Conservation (phyloP, 108 stramenopile species). For the Skeletonema menzelii region DNA sequence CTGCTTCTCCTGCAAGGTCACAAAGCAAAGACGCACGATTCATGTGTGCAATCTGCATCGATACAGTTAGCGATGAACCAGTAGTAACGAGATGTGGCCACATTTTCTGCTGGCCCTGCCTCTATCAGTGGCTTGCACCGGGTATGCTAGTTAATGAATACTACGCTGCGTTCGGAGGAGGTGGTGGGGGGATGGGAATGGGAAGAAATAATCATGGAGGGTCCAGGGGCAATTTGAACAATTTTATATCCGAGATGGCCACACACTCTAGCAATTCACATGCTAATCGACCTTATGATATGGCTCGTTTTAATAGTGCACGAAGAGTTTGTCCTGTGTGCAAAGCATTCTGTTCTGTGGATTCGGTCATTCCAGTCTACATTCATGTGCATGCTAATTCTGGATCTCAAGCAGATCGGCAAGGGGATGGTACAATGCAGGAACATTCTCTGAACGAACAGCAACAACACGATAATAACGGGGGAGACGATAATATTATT, state of each 20-base stretch:
- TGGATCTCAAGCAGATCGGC: not conserved
- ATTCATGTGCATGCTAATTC: conserved; percentile 47
- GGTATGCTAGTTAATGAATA: conserved; percentile 36
- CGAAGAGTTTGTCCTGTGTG: conserved; percentile 84
- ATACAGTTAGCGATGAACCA: conserved; percentile 54
- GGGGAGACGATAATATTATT: not conserved
- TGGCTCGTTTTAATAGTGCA: conserved; percentile 17
- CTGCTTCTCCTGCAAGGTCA: not conserved
- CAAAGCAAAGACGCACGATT: conserved; percentile 31
- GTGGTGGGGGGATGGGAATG: not conserved
- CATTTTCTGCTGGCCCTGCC: conserved; percentile 75
- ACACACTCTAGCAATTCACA: conserved; percentile 16
- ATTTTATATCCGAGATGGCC: not conserved
- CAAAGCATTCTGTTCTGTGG: conserved; percentile 71
- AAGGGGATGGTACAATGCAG: conserved; percentile 4
- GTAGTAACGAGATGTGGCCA: conserved; percentile 78
- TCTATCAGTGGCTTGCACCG: conserved; percentile 54
- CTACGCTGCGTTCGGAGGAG: conserved; percentile 26
- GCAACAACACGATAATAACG: not conserved
- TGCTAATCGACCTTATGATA: conserved; percentile 21
- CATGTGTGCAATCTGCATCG: conserved; percentile 72
- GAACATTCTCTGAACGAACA: not conserved
- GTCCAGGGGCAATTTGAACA: not conserved
- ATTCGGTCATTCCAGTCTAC: conserved; percentile 79
- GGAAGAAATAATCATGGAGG: not conserved